Base-by-base conservation (phyloP, 352 stramenopile genomes). In the Globisporangium splendens region DNA sequence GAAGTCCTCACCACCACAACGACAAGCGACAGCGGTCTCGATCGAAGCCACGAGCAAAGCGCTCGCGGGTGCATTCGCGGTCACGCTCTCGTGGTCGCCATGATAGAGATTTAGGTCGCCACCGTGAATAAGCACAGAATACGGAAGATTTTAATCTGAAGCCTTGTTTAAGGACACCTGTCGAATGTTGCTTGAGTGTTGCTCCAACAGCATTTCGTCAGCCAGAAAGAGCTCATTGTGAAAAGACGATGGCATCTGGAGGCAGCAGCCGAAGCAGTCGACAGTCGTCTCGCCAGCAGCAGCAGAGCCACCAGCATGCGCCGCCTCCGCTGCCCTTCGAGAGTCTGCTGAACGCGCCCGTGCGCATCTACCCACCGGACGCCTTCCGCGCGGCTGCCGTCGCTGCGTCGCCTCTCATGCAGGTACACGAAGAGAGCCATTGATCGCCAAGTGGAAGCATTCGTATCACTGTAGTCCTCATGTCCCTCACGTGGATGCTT, bases 351-450 rank as follows among this genome's bases (percentile, higher is more conserved):
- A 82, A 77, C 53, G 61, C 46, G n/a, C 82, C 77, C 12, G 65
- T 88, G 21, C 79, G 77, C 18, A 68, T 91, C 54, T 91, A 85
- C 56, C 82, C 82, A 13, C 65, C 71, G 17, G 66, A 70, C 8
- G 31, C 60, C 49, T 58, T 59, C 20, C 70, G 59, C 31, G 33
- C 49, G 42, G 14, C 63, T 31, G 11, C 39, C n/a, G 31, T 65
- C 42, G 35, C 65, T 39, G 28, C 52, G 0, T 54, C 65, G 12
- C 35, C 62, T 3, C 52, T 51, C 22, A 51, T 61, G 14, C 46
- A 65, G 61, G 56, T 61, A 47, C 28, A 35, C 28, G 28, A 35
- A 31, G 24, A 31, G 24, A n/a, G n/a, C n/a, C n/a, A n/a, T n/a
- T n/a, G n/a, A n/a, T n/a, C 24, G 24, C 28, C 28, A 35, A 35